Percentiles rank a stretch among this genome's conserved stretches.
Conservation (phyloP, 305 asterid species). For the Solanum aculeatissimum region DNA sequence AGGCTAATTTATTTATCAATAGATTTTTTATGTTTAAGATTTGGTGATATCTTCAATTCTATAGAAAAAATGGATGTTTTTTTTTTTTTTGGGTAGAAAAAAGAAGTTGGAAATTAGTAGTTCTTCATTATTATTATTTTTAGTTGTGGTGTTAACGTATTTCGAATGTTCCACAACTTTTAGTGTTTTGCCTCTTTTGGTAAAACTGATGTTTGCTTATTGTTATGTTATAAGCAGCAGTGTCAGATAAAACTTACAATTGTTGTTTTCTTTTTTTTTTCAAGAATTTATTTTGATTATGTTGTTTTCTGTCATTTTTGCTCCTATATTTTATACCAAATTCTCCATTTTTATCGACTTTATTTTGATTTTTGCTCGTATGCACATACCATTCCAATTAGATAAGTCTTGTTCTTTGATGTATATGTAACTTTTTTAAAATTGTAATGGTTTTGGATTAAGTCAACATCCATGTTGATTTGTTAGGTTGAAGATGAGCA, state of each 20-base stretch:
- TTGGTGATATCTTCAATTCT: not conserved
- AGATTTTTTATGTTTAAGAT: not conserved
- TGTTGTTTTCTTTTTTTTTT: not conserved
- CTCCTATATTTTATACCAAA: not conserved
- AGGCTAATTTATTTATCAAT: not conserved
- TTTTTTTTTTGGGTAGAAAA: too few relatives aligned
- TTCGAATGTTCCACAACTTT: not conserved
- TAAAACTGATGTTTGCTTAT: not conserved
- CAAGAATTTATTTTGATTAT: not conserved
- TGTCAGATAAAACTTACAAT: not conserved
- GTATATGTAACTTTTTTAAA: not conserved
- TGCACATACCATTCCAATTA: not conserved
- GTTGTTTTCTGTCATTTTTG: not conserved
- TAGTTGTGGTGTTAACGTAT: not conserved
- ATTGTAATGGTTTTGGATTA: not conserved
- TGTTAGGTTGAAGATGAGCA: constrained; percentile 14
- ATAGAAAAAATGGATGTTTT: too few relatives aligned
- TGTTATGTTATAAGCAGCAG: not conserved
- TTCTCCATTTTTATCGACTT: not conserved
- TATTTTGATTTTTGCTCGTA: not conserved
- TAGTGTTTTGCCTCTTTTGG: not conserved
- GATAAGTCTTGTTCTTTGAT: not conserved
- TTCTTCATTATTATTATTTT: not conserved
- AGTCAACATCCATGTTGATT: not conserved
- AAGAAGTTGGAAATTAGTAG: too few relatives aligned